Conservation (phyloP, 495 filamentous ascomycete genomes). For the Lasiosphaeria ovina region DNA sequence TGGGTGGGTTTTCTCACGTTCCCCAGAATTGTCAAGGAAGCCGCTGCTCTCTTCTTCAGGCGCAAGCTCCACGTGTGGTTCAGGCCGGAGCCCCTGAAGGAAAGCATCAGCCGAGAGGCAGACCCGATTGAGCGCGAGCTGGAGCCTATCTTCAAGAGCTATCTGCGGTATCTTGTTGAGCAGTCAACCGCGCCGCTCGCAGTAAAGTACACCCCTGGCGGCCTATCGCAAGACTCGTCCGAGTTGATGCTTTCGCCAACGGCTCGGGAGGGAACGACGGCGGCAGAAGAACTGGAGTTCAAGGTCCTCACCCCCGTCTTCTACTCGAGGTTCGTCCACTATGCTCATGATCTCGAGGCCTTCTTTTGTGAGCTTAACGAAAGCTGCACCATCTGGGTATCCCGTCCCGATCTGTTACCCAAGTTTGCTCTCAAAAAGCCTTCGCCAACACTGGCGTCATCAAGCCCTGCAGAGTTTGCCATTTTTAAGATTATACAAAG, state of each 20-base stretch:
- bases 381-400: slow-evolving; percentile 52
- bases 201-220: slow-evolving; percentile 51
- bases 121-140: slow-evolving; percentile 44
- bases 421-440: slow-evolving; percentile 38
- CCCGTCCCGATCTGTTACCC: slow-evolving; percentile 44
- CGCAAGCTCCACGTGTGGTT: slow-evolving; percentile 57
- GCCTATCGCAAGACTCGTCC: slow-evolving; percentile 33
- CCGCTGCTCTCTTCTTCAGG: slow-evolving; percentile 50
- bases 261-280: slow-evolving; percentile 9
- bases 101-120: slow-evolving; percentile 50
- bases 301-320: slow-evolving; percentile 58
- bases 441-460: slow-evolving; percentile 22
- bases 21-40: slow-evolving; percentile 59
- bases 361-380: slow-evolving; percentile 50
- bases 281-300: slow-evolving; percentile 41
- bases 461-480: slow-evolving; percentile 31
- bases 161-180: slow-evolving; percentile 47
- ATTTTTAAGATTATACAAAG: slow-evolving; percentile 38
- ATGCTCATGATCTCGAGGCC: slow-evolving; percentile 49
- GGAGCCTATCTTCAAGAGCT: slow-evolving; percentile 52
- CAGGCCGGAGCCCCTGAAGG: slow-evolving; percentile 53
- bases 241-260: slow-evolving; percentile 38
- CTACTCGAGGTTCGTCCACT: slow-evolving; percentile 57
- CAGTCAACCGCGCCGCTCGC: slow-evolving; percentile 36
- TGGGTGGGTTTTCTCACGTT: slow-evolving; percentile 64